Base-by-base conservation (phyloP, 371 early-diverging fungal species). In the Haplosporangium sp. region DNA sequence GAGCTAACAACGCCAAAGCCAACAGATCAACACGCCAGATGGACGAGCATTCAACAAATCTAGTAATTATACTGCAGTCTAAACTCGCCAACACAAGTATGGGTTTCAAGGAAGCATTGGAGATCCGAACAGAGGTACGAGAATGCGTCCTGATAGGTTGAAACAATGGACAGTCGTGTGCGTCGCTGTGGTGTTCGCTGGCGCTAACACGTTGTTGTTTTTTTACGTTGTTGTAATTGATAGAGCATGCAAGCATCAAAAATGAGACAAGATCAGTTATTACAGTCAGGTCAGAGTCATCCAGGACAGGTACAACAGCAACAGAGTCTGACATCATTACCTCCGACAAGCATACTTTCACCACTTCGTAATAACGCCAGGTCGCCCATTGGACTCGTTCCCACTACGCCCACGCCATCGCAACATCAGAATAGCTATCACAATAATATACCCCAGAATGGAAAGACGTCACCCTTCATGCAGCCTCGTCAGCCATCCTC, bases 51-150 rank as follows among this genome's bases (percentile, higher is more conserved):
- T 92, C 95, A 12, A 82, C 92, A n/a, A 95, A 95, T 73, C 93
- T 99, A 12, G 95, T 99, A 20, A 90, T 95, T 16, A 88, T 91
- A 47, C 81, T 99, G 68, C 97, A 98, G 82, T 92, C 95, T 59
- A 94, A 91, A 81, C 83, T 99, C 50, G 98, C 97, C 2, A 91
- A 85, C 65, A 94, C 97, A 2, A 93, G 93, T 7, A 91, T 93
- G 83, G 89, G 86, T 21, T 99, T 99, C 79, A 98, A 96, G 73
- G 92, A 93, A 74, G 95, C 98, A 5, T 81, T 99, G 58, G 96
- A 98, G 73, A 88, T 95, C 43, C 87, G 98, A 42, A 93, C 93
- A 47, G 92, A 94, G 82, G 88, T 86, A 83, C 40, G 42, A 11
- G 21, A 13, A 13, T 54, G 21, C n/a, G 1, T 14, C 9, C 21